phyloP scores from a whole-genome alignment of 257 asterid species.

The Forsythia suspensa region DNA sequence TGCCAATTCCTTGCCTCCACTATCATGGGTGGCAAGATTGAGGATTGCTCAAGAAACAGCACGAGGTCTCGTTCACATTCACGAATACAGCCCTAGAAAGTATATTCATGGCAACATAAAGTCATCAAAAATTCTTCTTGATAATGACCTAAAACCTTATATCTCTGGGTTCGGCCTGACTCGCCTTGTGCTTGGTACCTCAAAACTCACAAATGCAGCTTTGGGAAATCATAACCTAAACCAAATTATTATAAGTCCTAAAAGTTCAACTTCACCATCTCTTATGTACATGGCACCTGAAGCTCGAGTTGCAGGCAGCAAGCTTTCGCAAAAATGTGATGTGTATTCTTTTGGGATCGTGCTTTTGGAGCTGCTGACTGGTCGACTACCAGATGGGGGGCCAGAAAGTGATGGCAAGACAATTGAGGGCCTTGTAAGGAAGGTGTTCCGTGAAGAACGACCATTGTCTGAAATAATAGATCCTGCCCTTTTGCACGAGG shows the following conservation, averaged over 20 bases:
- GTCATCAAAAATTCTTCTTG: constrained; percentile 83
- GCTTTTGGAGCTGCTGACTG: constrained; percentile 81
- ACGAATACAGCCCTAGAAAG: constrained; percentile 78
- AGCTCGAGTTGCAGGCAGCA: constrained; percentile 44
- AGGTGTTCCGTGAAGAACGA: constrained; percentile 70
- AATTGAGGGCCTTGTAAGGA: constrained; percentile 67
- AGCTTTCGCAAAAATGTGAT: constrained; percentile 68
- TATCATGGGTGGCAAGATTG: constrained; percentile 72
- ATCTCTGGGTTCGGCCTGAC: constrained; percentile 78
- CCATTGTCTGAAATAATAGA: constrained; percentile 86
- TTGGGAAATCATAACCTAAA: constrained; percentile 34
- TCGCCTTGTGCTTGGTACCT: constrained; percentile 50
- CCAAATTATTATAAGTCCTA: constrained; percentile 33
- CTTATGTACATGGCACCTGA: constrained; percentile 60
- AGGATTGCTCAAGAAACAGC: constrained; percentile 73
- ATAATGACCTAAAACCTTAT: constrained; percentile 68
- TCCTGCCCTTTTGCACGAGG: constrained; percentile 70
- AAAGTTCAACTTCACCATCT: constrained; percentile 34
- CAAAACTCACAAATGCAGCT: constrained; percentile 44
- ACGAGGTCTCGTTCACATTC: constrained; percentile 67
- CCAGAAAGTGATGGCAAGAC: constrained; percentile 52
- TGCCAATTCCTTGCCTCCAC: constrained; percentile 47
- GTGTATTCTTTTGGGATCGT: constrained; percentile 80
- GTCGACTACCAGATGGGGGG: constrained; percentile 50
- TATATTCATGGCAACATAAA: constrained; percentile 75